Conservation (phyloP, 129 eudicot genomes). For the sunflower (Helianthus annuus) region HanXRQr2.0-SUNRISE NC_035435.2:101334172-101334671, state of each 20-base stretch:
- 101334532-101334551: neutral
- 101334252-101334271: no score
- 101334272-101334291: neutral
- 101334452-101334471: no score
- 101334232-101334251: no score
- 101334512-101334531: neutral
- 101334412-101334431: neutral
- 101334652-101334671: no score
- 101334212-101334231: no score
- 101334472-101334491: neutral
- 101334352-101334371: neutral
- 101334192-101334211: no score
- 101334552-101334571: no score
- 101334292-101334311: neutral
- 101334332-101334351: neutral
- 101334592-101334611: no score
- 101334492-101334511: neutral
- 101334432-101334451: neutral
- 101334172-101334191: no score
- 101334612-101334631: no score
- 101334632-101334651: no score
- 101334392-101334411: neutral
- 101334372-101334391: neutral
- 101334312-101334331: neutral
- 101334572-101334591: no score